Evolutionary conservation across 257 asterid species (phyloP).

Genomic region (Petunia secreta): DNA sequence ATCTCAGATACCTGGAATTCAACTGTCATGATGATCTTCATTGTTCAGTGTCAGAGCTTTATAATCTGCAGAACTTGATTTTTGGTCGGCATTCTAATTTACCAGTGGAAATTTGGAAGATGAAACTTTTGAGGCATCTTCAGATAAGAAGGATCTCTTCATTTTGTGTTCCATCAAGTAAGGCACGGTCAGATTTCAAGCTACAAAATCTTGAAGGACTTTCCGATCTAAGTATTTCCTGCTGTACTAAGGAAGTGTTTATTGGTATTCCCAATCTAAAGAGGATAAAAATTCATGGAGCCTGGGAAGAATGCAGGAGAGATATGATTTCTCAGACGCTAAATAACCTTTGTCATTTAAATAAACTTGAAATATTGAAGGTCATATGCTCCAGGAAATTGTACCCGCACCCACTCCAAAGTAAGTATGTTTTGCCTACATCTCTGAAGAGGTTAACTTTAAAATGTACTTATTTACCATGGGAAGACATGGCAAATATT

Average conservation of each 20-base stretch:
- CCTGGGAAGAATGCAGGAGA: not conserved
- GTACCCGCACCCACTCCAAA: too few relatives aligned
- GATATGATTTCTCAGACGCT: not conserved
- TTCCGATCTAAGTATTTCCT: not conserved
- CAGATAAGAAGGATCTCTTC: not conserved
- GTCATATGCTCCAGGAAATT: not conserved
- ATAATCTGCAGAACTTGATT: not conserved
- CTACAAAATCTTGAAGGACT: not conserved
- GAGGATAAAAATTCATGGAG: not conserved
- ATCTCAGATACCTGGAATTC: not conserved
- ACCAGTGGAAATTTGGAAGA: not conserved
- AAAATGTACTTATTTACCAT: not conserved
- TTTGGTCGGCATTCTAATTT: not conserved
- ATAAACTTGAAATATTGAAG: not conserved
- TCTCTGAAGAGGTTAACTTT: conserved; percentile 4
- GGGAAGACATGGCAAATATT: conserved; percentile 16
- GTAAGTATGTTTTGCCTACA: conserved; percentile 1
- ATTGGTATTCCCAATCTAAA: not conserved
- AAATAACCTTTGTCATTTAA: not conserved
- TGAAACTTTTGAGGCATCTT: not conserved
- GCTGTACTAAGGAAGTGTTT: not conserved
- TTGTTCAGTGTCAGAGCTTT: not conserved
- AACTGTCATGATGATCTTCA: not conserved
- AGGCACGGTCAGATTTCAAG: not conserved
- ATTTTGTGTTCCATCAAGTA: not conserved